phyloP scores from a whole-genome alignment of 345 rosid species.

The Ricinus communis region DNA sequence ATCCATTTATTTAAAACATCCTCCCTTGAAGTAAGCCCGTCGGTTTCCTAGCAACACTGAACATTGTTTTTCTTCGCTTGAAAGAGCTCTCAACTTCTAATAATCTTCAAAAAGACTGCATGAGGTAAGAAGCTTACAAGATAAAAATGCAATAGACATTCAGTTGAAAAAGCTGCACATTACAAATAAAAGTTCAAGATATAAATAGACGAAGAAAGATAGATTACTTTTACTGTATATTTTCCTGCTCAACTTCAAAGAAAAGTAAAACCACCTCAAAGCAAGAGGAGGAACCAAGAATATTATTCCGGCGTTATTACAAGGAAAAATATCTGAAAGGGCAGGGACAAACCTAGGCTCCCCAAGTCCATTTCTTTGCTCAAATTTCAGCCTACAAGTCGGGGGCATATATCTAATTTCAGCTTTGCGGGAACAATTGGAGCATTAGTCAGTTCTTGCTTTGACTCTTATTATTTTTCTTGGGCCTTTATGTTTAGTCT shows the following conservation, averaged over 20 bases:
- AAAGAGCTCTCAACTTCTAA: slow-evolving; percentile 21
- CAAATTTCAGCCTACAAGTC: background rate
- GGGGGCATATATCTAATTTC: too few species aligned
- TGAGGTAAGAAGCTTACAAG: too few species aligned
- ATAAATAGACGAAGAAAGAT: background rate
- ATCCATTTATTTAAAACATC: too few species aligned
- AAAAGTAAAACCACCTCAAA: background rate
- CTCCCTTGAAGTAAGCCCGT: too few species aligned
- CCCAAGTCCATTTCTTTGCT: background rate
- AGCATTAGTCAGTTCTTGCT: background rate
- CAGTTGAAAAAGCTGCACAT: background rate
- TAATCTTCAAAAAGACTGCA: slow-evolving; percentile 22
- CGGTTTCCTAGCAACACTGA: too few species aligned
- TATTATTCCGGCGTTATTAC: background rate
- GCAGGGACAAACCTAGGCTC: background rate
- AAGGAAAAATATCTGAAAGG: background rate
- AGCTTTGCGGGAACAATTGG: background rate
- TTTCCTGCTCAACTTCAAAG: background rate
- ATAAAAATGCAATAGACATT: too few species aligned
- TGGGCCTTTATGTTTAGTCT: background rate
- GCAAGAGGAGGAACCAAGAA: background rate
- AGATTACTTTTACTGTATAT: background rate
- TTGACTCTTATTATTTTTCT: background rate
- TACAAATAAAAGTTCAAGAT: background rate
- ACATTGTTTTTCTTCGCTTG: slow-evolving; percentile 19